Evolutionary conservation across 495 filamentous ascomycete species (phyloP).

Genomic region (Hamigera avellanea): DNA sequence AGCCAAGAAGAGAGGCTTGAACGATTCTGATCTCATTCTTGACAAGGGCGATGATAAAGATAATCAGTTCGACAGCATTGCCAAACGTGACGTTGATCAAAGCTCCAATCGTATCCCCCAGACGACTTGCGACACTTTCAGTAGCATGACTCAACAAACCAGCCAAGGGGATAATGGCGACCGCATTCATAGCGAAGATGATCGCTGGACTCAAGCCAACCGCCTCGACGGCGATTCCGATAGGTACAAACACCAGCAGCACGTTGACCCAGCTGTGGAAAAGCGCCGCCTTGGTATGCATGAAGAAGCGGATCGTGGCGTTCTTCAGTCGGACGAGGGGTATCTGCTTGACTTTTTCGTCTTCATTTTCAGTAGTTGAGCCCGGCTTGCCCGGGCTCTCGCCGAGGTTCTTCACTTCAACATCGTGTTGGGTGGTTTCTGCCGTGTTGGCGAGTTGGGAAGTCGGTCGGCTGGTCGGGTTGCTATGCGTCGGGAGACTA

Average conservation of each 20-base stretch:
- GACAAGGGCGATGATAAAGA: constrained; percentile 43
- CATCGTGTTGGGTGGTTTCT: constrained; percentile 15
- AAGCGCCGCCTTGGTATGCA: constrained; percentile 27
- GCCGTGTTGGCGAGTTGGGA: constrained; percentile 5
- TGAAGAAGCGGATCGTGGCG: constrained; percentile 22
- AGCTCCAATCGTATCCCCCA: constrained; percentile 73
- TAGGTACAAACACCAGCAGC: constrained; percentile 68
- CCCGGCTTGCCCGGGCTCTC: constrained; percentile 13
- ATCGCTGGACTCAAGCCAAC: constrained; percentile 35
- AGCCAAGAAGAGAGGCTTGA: constrained; percentile 78
- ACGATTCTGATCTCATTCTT: constrained; percentile 77
- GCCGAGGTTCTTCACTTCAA: constrained; percentile 21
- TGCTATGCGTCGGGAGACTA: constrained; percentile 4
- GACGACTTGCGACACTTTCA: constrained; percentile 63
- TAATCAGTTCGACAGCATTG: constrained; percentile 83
- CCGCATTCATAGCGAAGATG: constrained; percentile 69
- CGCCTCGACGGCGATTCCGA: constrained; percentile 57
- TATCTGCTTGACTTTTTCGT: constrained; percentile 15
- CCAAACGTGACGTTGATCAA: constrained; percentile 82
- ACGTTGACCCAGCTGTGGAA: constrained; percentile 64
- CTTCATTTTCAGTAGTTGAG: constrained; percentile 8
- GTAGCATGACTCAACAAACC: constrained; percentile 71
- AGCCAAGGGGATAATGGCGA: constrained; percentile 75
- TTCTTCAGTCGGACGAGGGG: constrained; percentile 21
- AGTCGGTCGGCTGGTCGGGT: constrained; percentile 2